Base-by-base conservation (phyloP, 2,329 filamentous ascomycete genomes). In the Periconia macrospinosa region DNA sequence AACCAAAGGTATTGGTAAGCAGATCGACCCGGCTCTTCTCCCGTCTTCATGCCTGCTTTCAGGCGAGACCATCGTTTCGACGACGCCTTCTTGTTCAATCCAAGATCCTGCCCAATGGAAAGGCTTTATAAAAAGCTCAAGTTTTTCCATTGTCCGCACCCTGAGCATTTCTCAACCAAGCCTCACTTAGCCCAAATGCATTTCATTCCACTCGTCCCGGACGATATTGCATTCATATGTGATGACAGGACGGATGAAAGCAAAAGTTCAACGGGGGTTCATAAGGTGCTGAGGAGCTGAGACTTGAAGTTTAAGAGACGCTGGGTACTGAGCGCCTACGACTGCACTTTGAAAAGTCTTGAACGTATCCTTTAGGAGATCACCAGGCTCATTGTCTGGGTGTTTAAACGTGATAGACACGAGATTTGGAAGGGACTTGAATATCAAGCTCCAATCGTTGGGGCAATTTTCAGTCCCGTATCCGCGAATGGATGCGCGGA, bases 41-140 rank as follows among this genome's bases (percentile, higher is more conserved):
- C 61, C 8, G 57, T 57, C 1, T 64, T 59, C 45, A 72, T 61
- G 2, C 60, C 54, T 17, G 58, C 41, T 57, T 63, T 68, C n/a
- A 73, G 62, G 14, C 71, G 67, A 8, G 65, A 68, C 69, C 69
- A 72, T 19, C 71, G 69, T 60, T 71, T 73, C 1, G 52, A 49
- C 2, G 53, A 57, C 0, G 70, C 69, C 14, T 57, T 58, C 11
- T 58, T 58, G n/a, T 62, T 67, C 20, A 73, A 60, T 6, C 60
- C 37, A 2, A 75, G 58, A 1, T 54, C 63, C 2, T 49, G 45
- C 42, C 55, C 57, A 17, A 75, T 59, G 1, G 66, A n/a, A n/a
- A n/a, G n/a, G n/a, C n/a, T n/a, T n/a, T n/a, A n/a, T n/a, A n/a
- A n/a, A n/a, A n/a, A n/a, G n/a, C n/a, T n/a, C n/a, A n/a, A n/a